phyloP scores from a whole-genome alignment of 306 rosid genomes.

The Crotalaria pallida region DNA sequence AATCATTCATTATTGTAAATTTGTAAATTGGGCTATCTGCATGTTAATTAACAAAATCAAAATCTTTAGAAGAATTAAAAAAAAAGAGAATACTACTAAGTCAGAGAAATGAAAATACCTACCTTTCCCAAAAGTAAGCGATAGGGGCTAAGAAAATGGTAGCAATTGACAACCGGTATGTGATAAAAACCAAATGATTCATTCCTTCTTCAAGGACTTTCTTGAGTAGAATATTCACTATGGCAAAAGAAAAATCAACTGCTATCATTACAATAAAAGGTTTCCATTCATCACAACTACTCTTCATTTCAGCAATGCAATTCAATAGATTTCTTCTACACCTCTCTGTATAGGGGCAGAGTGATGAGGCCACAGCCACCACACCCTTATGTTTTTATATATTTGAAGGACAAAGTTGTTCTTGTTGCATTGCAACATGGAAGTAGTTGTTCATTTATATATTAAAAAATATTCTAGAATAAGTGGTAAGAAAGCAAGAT shows the following conservation, averaged over 20 bases:
- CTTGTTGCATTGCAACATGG: constrained; percentile 11
- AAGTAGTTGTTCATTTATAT: constrained; percentile 27
- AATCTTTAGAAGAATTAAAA: background rate
- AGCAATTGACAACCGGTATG: constrained; percentile 66
- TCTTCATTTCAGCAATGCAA: constrained; percentile 34
- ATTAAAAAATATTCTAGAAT: constrained; percentile 41
- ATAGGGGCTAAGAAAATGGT: constrained; percentile 73
- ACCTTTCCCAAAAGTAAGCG: constrained; percentile 74
- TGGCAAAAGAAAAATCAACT: constrained; percentile 58
- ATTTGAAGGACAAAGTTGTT: constrained; percentile 5
- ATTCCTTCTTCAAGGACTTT: constrained; percentile 75
- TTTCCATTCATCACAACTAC: constrained; percentile 58
- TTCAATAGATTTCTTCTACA: constrained; percentile 10
- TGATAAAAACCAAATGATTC: constrained; percentile 84
- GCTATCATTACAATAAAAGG: constrained; percentile 74
- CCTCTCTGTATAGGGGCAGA: constrained; percentile 16
- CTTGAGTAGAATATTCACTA: constrained; percentile 79
- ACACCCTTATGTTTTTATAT: constrained; percentile 15
- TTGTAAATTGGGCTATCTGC: background rate
- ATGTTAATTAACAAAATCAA: background rate
- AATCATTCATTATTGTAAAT: background rate
- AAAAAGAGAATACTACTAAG: background rate
- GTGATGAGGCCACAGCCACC: constrained; percentile 14
- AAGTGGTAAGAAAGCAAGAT: constrained; percentile 73
- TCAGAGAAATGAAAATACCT: background rate